A percentile compares a stretch with the other conserved stretches of the same genome.
Conservation (phyloP, 495 filamentous ascomycete species). For the Lichenothelia convexa region DNA sequence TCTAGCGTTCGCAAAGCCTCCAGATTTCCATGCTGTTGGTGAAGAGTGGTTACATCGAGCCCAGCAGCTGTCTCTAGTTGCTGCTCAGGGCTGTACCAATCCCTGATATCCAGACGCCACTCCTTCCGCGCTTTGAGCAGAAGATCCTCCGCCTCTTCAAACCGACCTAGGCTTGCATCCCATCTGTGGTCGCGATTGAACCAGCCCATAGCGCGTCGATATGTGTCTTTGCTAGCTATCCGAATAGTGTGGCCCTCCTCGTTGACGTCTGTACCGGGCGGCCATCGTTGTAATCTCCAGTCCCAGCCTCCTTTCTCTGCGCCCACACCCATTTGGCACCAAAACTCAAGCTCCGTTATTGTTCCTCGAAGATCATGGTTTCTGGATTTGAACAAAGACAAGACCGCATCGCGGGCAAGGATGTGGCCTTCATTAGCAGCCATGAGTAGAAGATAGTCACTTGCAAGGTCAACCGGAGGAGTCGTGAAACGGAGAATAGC, state of each 20-base stretch:
- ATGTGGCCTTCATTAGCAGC: slow-evolving; percentile 86
- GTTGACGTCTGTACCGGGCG: slow-evolving; percentile 48
- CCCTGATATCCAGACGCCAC: slow-evolving; percentile 1
- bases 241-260: slow-evolving; percentile 43
- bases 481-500: slow-evolving; percentile 68
- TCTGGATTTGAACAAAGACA: slow-evolving; percentile 48
- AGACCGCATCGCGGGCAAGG: slow-evolving; percentile 45
- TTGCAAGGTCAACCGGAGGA: slow-evolving; percentile 47
- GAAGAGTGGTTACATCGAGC: not conserved
- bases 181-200: slow-evolving; percentile 2
- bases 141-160: slow-evolving; percentile 31
- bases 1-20: not conserved
- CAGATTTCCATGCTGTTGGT: not conserved
- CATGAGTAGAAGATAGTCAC: slow-evolving; percentile 65
- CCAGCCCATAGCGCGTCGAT: slow-evolving; percentile 51
- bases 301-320: slow-evolving; percentile 71
- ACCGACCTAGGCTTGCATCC: slow-evolving; percentile 1
- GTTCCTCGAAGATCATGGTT: slow-evolving; percentile 56
- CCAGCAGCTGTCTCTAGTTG: not conserved
- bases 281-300: slow-evolving; percentile 71
- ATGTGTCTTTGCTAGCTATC: slow-evolving; percentile 73
- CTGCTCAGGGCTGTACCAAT: not conserved
- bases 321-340: slow-evolving; percentile 93
- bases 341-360: slow-evolving; percentile 80
- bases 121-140: slow-evolving; percentile 33